Conservation (phyloP, 306 rosid genomes). For the Cucurbita pepo region DNA sequence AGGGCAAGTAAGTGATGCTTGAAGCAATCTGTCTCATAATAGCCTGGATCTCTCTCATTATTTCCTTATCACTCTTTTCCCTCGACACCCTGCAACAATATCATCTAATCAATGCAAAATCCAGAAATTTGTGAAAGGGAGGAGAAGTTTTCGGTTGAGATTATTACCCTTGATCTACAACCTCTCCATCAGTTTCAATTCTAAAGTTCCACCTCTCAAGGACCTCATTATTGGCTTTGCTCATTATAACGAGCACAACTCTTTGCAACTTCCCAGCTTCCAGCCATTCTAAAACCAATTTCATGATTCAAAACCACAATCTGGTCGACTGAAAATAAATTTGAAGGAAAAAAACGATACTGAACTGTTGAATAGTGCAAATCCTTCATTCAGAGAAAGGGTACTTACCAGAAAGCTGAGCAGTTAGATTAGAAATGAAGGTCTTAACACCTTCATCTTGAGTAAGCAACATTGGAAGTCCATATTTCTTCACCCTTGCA, state of each 20-base stretch:
- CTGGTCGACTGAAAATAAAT: neutral
- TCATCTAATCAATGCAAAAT: neutral
- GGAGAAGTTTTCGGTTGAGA: neutral
- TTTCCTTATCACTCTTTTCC: conserved; percentile 97
- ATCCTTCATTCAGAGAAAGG: neutral
- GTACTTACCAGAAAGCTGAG: conserved; percentile 73
- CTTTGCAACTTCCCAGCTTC: conserved; percentile 97
- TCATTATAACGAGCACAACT: conserved; percentile 76
- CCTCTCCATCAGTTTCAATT: conserved; percentile 79
- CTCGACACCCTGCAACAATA: conserved; percentile 43
- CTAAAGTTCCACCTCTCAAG: conserved; percentile 98
- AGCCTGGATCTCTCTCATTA: conserved; percentile 98
- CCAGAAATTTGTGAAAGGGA: neutral
- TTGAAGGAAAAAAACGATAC: neutral
- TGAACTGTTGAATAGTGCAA: neutral
- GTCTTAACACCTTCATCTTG: conserved; percentile 84
- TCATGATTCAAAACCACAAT: neutral
- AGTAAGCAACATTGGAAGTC: conserved; percentile 90
- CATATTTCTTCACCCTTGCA: conserved; percentile 85
- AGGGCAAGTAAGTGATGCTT: conserved; percentile 93
- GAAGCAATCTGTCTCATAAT: conserved; percentile 99
- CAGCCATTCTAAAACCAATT: conserved; percentile 61
- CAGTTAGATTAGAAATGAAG: conserved; percentile 50
- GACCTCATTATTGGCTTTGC: conserved; percentile 64
- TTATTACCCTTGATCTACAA: conserved; percentile 66